Conservation (phyloP, 2,329 filamentous ascomycete species). For the Blastomyces gilchristii region DNA sequence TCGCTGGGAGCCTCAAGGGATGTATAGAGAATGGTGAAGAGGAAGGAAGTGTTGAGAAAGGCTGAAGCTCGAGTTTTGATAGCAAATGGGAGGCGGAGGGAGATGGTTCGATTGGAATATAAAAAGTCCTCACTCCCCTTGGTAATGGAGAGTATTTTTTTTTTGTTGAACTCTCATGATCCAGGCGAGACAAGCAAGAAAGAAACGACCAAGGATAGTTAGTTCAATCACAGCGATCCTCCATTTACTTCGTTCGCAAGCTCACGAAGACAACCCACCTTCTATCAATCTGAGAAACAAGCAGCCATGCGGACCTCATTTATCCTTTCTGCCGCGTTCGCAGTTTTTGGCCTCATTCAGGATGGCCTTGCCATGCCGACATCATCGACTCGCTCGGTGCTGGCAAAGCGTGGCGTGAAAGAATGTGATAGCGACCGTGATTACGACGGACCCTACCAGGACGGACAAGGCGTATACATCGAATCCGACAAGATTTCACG, state of each 20-base stretch:
- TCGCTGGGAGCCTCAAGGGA: background rate
- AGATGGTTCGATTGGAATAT: background rate
- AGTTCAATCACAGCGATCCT: background rate
- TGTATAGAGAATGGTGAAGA: background rate
- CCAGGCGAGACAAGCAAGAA: background rate
- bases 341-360: background rate
- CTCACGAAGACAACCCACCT: background rate
- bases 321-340: background rate
- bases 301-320: background rate
- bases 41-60: background rate
- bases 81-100: background rate
- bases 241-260: background rate
- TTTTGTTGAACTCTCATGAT: background rate
- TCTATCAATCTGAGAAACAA: background rate
- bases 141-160: background rate
- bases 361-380: constrained; percentile 1
- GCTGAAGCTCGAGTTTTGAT: background rate
- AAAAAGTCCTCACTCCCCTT: background rate
- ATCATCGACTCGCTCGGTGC: background rate
- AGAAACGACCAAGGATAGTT: background rate
- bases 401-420: constrained; percentile 1
- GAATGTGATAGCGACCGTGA: background rate
- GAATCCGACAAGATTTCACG: constrained; percentile 1
- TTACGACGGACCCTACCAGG: background rate
- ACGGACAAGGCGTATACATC: constrained; percentile 3